A percentile compares a stretch with the other conserved stretches of the same genome.
phyloP scores from a whole-genome alignment of 768 basidiomycete genomes.

The Suillus ampliporus region DNA sequence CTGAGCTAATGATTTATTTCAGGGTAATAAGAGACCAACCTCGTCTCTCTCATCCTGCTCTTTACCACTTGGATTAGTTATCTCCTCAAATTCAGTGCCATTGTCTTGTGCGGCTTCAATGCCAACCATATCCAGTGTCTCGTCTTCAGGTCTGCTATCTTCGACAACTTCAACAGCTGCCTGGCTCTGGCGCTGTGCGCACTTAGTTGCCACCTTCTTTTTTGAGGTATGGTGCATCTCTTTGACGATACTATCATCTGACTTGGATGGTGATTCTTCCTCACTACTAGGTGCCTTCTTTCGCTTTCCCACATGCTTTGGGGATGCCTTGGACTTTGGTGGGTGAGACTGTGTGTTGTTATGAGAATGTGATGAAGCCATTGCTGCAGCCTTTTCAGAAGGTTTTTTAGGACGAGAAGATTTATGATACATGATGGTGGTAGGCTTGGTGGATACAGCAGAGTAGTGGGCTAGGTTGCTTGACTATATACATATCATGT shows the following conservation, averaged over 20 bases:
- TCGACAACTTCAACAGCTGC: too few species aligned
- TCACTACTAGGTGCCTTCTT: neutral
- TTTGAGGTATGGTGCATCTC: neutral
- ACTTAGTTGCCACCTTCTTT: neutral
- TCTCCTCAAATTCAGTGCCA: neutral
- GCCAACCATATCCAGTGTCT: neutral
- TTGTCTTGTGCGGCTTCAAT: too few species aligned
- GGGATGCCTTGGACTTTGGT: neutral
- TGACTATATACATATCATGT: neutral
- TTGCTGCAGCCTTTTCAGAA: constrained; percentile 1
- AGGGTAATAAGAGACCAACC: neutral
- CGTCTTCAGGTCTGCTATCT: too few species aligned
- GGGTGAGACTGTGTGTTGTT: neutral
- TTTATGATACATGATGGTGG: neutral
- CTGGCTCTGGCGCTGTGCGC: neutral
- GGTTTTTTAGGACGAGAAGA: neutral
- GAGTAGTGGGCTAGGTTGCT: constrained; percentile 1
- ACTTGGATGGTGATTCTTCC: neutral
- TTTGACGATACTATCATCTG: neutral
- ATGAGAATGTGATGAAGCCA: neutral
- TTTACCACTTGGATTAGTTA: too few species aligned
- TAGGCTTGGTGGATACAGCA: neutral
- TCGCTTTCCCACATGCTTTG: neutral
- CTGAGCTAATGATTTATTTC: neutral
- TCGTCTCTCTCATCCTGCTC: neutral